Percentiles rank a stretch among this genome's conserved stretches.
Evolutionary conservation across 208 protist species (phyloP).

Genomic region (Porcisia deanei): DNA sequence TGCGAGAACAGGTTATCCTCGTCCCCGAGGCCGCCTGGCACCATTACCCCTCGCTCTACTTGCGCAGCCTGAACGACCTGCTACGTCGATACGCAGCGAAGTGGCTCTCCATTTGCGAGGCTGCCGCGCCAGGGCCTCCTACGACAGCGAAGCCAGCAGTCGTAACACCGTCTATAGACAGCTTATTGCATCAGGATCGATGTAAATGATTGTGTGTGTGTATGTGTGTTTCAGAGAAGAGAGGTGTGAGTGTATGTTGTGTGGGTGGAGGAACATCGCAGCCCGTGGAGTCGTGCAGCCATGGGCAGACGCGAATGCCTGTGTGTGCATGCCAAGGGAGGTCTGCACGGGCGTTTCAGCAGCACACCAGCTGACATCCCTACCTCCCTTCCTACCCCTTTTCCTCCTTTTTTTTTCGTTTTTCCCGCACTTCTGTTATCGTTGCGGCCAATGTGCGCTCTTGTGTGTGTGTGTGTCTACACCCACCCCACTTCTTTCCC

Average conservation of each 20-base stretch:
- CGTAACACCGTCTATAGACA: background rate
- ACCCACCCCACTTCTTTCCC: background rate
- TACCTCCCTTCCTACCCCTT: background rate
- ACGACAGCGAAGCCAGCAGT: background rate
- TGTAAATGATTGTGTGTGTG: background rate
- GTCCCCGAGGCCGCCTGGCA: constrained; percentile 34
- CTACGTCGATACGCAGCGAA: constrained; percentile 25
- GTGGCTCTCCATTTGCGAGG: constrained; percentile 13
- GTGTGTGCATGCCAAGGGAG: too few species aligned
- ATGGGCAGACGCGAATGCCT: too few species aligned
- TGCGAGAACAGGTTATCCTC: constrained; percentile 27
- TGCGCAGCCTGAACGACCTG: constrained; percentile 48
- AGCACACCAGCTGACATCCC: background rate
- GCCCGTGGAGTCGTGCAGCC: too few species aligned
- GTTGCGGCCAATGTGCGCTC: background rate
- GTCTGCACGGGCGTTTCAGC: background rate
- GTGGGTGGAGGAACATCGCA: too few species aligned
- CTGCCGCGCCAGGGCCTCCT: background rate
- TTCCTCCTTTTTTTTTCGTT: background rate
- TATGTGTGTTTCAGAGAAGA: background rate
- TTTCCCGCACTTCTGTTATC: background rate
- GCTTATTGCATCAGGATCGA: too few species aligned
- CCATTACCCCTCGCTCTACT: constrained; percentile 61
- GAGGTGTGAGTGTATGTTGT: too few species aligned
- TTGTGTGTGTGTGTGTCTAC: background rate